These are phyloP conservation scores for Moesziomyces sp. DNA, from an alignment of 1,284 basidiomycete species.

Conservation along the genomic window DNA sequence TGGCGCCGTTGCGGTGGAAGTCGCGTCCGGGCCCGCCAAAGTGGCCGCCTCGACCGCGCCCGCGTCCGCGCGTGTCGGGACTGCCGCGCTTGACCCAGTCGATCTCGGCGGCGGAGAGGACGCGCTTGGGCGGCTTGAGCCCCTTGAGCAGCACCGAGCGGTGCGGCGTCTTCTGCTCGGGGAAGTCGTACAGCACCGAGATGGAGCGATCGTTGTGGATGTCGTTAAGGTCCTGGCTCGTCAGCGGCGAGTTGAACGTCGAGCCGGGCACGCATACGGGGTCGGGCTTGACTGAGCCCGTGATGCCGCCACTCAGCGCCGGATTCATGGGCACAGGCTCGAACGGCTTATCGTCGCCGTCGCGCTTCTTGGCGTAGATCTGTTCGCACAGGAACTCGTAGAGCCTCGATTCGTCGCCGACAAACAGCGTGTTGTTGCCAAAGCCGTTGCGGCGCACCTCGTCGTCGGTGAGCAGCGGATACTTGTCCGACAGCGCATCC, in stretches of 20 bases:
- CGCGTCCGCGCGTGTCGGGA: slow-evolving; percentile 66
- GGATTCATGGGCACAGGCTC: slow-evolving; percentile 74
- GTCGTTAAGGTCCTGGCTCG: slow-evolving; percentile 72
- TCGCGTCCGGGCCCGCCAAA: slow-evolving; percentile 49
- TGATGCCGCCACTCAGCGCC: slow-evolving; percentile 80
- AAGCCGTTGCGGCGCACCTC: slow-evolving; percentile 85
- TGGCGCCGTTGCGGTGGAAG: slow-evolving; percentile 25
- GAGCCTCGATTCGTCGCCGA: slow-evolving; percentile 83
- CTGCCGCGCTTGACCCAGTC: slow-evolving; percentile 74
- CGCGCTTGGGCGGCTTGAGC: slow-evolving; percentile 74
- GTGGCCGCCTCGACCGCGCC: slow-evolving; percentile 63
- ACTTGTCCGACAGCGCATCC: slow-evolving; percentile 81
- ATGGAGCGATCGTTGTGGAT: slow-evolving; percentile 87
- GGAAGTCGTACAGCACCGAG: slow-evolving; percentile 89
- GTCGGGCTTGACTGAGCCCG: slow-evolving; percentile 82
- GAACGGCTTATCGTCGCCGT: slow-evolving; percentile 11
- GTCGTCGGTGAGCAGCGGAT: slow-evolving; percentile 80
- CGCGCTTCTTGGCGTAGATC: slow-evolving; percentile 80
- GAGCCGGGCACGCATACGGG: slow-evolving; percentile 90
- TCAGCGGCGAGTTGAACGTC: slow-evolving; percentile 83
- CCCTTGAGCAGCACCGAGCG: slow-evolving; percentile 84
- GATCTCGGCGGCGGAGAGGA: slow-evolving; percentile 79
- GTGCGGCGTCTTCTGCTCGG: slow-evolving; percentile 85
- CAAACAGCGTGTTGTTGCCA: slow-evolving; percentile 86
- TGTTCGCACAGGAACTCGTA: slow-evolving; percentile 83